phyloP scores from a whole-genome alignment of 2,329 filamentous ascomycete genomes.

The Orbilia brochopaga region DNA sequence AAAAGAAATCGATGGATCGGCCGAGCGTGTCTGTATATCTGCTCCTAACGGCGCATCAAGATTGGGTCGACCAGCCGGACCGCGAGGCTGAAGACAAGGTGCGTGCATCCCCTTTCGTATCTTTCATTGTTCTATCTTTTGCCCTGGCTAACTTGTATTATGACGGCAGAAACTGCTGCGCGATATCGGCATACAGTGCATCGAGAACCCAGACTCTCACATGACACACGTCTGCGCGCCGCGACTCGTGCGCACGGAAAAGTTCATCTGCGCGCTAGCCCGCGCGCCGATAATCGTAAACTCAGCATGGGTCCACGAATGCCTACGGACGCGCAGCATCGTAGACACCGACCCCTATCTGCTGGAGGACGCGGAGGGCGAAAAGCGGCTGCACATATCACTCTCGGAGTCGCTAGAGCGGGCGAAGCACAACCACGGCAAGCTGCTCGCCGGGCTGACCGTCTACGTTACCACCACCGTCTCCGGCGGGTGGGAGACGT shows the following conservation, averaged over 20 bases:
- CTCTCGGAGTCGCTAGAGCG: conserved; percentile 72
- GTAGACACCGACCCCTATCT: conserved; percentile 70
- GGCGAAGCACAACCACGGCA: conserved; percentile 76
- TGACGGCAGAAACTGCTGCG: conserved; percentile 74
- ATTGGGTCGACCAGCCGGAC: conserved; percentile 75
- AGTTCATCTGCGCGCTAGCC: conserved; percentile 88
- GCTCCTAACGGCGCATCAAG: conserved; percentile 80
- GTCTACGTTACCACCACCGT: conserved; percentile 86
- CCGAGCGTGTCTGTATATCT: conserved; percentile 71
- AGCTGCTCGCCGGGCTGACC: conserved; percentile 74
- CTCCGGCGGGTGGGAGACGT: conserved; percentile 80
- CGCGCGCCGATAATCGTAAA: conserved; percentile 78
- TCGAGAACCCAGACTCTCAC: conserved; percentile 70
- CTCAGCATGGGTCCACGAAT: conserved; percentile 77
- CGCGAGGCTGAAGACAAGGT: conserved; percentile 83
- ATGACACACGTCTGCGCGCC: conserved; percentile 90
- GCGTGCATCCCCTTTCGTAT: conserved; percentile 57
- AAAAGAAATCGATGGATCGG: conserved; percentile 63
- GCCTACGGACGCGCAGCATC: conserved; percentile 71
- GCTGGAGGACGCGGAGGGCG: conserved; percentile 74
- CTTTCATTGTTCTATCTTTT: neutral
- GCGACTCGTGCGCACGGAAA: conserved; percentile 83
- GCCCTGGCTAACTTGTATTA: conserved; percentile 39
- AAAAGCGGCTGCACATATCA: conserved; percentile 72
- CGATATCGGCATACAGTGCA: conserved; percentile 79